These are phyloP conservation scores for Fraxinus excelsior DNA, from an alignment of 257 asterid species.

Conservation along the genomic window DNA sequence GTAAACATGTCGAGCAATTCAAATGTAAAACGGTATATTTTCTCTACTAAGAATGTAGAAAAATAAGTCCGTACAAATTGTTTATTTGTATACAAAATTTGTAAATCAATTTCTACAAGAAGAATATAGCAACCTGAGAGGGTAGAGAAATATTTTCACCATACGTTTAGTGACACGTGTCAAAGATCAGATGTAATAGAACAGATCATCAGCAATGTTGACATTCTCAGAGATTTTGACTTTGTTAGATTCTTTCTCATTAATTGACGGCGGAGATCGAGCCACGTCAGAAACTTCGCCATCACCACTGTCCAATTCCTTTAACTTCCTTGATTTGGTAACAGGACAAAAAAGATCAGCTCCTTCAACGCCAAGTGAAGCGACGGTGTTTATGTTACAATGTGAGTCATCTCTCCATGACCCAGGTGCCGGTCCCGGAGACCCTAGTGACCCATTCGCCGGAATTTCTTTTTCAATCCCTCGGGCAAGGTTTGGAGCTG, in stretches of 20 bases:
- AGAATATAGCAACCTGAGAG: background rate
- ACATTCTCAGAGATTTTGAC: slow-evolving; percentile 33
- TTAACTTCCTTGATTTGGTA: slow-evolving; percentile 30
- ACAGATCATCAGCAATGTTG: slow-evolving; percentile 66
- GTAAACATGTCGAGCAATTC: background rate
- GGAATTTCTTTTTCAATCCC: background rate
- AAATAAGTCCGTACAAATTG: background rate
- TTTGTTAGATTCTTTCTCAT: slow-evolving; percentile 18
- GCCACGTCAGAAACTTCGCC: slow-evolving; percentile 26
- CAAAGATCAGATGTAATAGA: slow-evolving; percentile 46
- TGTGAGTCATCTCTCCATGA: slow-evolving; percentile 19
- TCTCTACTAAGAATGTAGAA: background rate
- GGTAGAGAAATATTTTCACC: background rate
- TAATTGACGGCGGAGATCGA: background rate
- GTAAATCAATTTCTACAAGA: background rate
- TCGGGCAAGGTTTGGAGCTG: slow-evolving; percentile 8
- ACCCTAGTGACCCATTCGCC: background rate
- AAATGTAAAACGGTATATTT: no score
- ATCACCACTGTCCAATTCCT: slow-evolving; percentile 14
- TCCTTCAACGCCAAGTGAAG: slow-evolving; percentile 42
- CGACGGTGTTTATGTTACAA: slow-evolving; percentile 36
- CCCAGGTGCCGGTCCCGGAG: slow-evolving; percentile 29
- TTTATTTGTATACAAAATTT: background rate
- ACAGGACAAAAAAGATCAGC: slow-evolving; percentile 57
- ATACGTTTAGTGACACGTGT: slow-evolving; percentile 15